Evolutionary conservation across 108 stramenopile species (phyloP).

Genomic region (Skeletonema menzelii): DNA sequence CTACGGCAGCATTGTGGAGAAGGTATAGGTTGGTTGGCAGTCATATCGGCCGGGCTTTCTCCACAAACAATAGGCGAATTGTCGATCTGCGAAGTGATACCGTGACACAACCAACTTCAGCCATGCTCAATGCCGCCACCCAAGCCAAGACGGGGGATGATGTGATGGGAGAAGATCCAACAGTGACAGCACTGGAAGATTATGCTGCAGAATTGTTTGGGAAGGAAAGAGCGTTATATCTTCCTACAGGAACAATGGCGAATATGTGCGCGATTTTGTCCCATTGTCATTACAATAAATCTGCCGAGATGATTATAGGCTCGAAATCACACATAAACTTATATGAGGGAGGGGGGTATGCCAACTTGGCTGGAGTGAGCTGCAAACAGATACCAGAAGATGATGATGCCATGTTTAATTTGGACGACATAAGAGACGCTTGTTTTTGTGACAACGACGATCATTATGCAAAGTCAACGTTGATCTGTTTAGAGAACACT

Average conservation of each 20-base stretch:
- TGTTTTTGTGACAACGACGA: constrained; percentile 80
- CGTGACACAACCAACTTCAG: constrained; percentile 87
- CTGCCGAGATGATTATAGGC: constrained; percentile 79
- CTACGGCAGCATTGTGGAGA: not conserved
- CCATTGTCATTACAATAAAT: constrained; percentile 83
- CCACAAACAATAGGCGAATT: constrained; percentile 12
- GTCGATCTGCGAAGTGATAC: constrained; percentile 95
- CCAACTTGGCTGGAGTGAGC: constrained; percentile 75
- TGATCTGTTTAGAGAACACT: constrained; percentile 95
- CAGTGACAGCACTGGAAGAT: constrained; percentile 81
- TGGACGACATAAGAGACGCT: constrained; percentile 66
- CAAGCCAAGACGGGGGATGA: constrained; percentile 92
- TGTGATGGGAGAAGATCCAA: constrained; percentile 97
- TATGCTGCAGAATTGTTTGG: constrained; percentile 87
- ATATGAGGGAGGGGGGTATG: constrained; percentile 76
- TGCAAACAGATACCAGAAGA: constrained; percentile 73
- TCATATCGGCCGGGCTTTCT: not conserved
- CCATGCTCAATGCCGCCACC: constrained; percentile 68
- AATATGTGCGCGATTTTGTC: constrained; percentile 91
- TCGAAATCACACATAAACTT: constrained; percentile 69
- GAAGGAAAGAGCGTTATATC: constrained; percentile 90
- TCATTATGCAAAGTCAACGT: constrained; percentile 86
- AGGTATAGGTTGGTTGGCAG: not conserved
- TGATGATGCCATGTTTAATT: constrained; percentile 58
- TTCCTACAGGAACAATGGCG: constrained; percentile 97